A percentile compares a stretch with the other conserved stretches of the same genome.
Conservation (phyloP, 345 rosid species). For the Syzygium jambos region DNA sequence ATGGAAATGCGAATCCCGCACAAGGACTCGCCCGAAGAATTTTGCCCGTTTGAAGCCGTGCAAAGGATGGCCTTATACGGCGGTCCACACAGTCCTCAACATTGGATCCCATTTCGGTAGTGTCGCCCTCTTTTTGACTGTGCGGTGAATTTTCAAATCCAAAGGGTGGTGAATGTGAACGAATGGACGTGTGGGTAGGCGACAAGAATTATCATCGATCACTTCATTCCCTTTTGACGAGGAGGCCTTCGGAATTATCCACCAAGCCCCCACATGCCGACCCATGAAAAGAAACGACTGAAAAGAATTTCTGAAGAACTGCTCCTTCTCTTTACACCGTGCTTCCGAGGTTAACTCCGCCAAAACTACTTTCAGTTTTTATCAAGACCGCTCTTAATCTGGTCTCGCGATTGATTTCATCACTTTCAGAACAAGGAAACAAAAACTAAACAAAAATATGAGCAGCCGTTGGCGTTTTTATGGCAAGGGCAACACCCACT, state of each 20-base stretch:
- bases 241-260: not conserved
- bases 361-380: not conserved
- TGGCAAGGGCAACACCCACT: not conserved
- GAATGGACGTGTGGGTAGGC: not conserved
- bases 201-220: not conserved
- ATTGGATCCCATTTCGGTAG: not conserved
- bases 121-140: not conserved
- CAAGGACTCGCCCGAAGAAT: not conserved
- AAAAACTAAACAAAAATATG: not conserved
- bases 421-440: not conserved
- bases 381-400: not conserved
- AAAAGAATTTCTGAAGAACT: too few relatives aligned
- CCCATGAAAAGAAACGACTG: not conserved
- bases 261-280: not conserved
- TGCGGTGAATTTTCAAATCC: not conserved
- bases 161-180: not conserved
- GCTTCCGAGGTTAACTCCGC: not conserved
- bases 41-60: not conserved
- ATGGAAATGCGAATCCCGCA: not conserved
- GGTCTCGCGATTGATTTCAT: not conserved
- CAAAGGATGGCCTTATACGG: not conserved
- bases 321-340: not conserved
- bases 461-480: not conserved
- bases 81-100: not conserved
- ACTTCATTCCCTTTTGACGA: not conserved